Evolutionary conservation across 208 protist genomes (phyloP), one percentile per base, ranked within the genome.

Genomic region (Leptomonas pyrrhocoris): DNA sequence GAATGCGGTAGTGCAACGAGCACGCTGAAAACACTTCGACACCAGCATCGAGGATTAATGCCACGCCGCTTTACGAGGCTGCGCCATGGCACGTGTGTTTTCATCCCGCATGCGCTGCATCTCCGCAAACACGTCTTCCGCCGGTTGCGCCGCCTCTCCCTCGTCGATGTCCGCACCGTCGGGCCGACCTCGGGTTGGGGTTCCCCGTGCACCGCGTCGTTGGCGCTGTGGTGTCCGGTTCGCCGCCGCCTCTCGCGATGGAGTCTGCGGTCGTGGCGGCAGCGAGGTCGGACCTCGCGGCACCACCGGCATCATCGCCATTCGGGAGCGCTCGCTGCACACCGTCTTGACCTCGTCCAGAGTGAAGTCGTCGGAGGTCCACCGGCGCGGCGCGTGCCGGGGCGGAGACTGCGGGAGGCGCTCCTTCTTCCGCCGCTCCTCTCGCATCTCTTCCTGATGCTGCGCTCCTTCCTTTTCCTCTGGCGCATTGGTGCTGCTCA

Each of bases 51-150:
- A 65, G 23, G 15, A 19, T 79, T 48, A 84, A 50, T 80, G 74
- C 74, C 79, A 80, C 15, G 34, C 54, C 25, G 74, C 53, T 50
- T 82, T 79, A 45, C 73, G 38, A 21, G 82, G 49, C 18, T 81
- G 79, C 51, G 68, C 69, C 56, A 93, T 79, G 5, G 88, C 88
- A 19, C 74, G 76, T 46, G 70, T 75, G 58, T 94, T 94, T 48
- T 86, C 81, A 31, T 86, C 77, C 19, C 79, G 80, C 76, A 94
- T 59, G 11, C 79, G 77, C 40, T 70, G 55, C 74, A 89, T 81
- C 60, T 89, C 78, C 3, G 60, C 66, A 13, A 94, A 58, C 28
- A 85, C 31, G 21, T 80, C 81, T 4, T 51, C 64, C 1, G 57
- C 25, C 5, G 54, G 31, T 21, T 69, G 50, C 18, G 48, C 27